Percentiles rank a stretch among this genome's conserved stretches.
Evolutionary conservation across 306 rosid genomes (phyloP).

Genomic region (Trichosanthes truncata): DNA sequence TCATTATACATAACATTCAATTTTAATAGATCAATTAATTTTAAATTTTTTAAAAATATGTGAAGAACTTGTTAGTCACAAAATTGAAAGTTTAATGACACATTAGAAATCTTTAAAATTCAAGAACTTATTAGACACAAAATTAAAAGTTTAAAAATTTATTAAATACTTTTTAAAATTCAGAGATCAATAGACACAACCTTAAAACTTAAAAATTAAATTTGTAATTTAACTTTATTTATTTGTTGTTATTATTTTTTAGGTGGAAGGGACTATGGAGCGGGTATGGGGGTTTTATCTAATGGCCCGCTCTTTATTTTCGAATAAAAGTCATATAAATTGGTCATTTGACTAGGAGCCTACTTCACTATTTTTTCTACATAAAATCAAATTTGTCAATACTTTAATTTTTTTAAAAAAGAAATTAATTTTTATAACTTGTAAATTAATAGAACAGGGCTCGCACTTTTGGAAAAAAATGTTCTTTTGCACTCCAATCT

Average conservation of each 20-base stretch:
- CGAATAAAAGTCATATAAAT: neutral
- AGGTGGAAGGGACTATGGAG: neutral
- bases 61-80: too few species aligned
- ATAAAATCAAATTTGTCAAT: neutral
- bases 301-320: neutral
- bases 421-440: neutral
- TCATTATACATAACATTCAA: too few species aligned
- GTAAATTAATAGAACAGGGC: neutral
- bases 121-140: too few species aligned
- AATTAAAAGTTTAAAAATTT: too few species aligned
- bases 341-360: neutral
- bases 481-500: neutral
- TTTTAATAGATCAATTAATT: too few species aligned
- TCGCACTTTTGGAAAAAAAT: neutral
- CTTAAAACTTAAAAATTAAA: too few species aligned
- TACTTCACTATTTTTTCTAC: neutral
- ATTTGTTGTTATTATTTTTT: neutral
- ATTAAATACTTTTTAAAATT: too few species aligned
- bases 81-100: too few species aligned
- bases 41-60: too few species aligned
- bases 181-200: too few species aligned
- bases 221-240: too few species aligned
- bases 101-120: too few species aligned
- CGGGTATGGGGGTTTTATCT: neutral
- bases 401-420: neutral